Conservation (phyloP, 345 rosid genomes). For the Moricandia moricandioides region DNA sequence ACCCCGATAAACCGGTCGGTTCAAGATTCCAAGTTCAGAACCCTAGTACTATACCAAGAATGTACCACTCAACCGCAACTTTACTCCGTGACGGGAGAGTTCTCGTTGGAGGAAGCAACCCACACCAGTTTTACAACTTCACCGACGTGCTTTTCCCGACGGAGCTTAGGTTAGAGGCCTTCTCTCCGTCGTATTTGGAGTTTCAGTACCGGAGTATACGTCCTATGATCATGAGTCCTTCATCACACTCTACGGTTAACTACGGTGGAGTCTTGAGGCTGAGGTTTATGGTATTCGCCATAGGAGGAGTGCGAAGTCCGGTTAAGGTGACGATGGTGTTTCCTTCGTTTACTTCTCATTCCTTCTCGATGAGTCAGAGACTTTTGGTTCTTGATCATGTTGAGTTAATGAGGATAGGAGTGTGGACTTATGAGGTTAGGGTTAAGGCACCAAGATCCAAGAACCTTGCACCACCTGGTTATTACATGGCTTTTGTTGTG, state of each 20-base stretch:
- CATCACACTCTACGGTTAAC: conserved; percentile 24
- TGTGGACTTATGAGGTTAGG: conserved; percentile 35
- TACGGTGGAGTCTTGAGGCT: conserved; percentile 38
- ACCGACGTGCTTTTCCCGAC: conserved; percentile 55
- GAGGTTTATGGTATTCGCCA: conserved; percentile 35
- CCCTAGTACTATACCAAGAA: conserved; percentile 49
- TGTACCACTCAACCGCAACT: conserved; percentile 65
- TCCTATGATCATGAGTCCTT: conserved; percentile 41
- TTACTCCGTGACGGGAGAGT: conserved; percentile 66
- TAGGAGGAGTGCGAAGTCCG: conserved; percentile 27
- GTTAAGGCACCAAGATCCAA: conserved; percentile 43
- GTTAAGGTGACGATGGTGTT: conserved; percentile 43
- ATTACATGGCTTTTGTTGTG: conserved; percentile 64
- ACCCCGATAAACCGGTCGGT: conserved; percentile 42
- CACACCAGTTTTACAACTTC: conserved; percentile 54
- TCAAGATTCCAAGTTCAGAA: conserved; percentile 40
- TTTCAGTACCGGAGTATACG: conserved; percentile 32
- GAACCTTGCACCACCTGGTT: conserved; percentile 69
- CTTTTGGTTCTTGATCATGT: conserved; percentile 48
- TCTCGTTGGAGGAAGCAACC: conserved; percentile 64
- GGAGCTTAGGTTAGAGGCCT: conserved; percentile 59
- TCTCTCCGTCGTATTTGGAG: conserved; percentile 55
- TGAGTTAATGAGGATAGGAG: not conserved
- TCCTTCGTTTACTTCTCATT: conserved; percentile 67
- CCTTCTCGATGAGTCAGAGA: conserved; percentile 65